Conservation (phyloP, 352 stramenopile genomes). For the Pythium folliculosum region DNA sequence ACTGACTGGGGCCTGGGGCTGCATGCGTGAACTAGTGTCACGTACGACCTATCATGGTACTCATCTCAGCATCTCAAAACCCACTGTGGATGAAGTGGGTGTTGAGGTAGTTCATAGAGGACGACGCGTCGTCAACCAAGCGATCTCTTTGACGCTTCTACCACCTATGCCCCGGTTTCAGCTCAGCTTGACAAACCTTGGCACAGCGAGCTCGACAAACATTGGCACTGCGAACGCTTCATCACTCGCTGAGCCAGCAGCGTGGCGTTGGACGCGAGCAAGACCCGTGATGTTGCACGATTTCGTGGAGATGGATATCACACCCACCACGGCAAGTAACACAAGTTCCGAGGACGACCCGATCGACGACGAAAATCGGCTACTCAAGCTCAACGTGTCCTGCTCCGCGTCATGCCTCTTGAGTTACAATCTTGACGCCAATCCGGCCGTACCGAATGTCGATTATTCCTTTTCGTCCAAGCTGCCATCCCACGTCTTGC, state of each 20-base stretch:
- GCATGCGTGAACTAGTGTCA: background rate
- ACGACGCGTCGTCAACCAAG: background rate
- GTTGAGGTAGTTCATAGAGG: constrained; percentile 10
- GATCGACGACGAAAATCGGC: background rate
- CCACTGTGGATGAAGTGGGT: background rate
- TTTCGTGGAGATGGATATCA: constrained; percentile 1
- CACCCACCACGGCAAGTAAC: background rate
- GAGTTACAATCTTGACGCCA: background rate
- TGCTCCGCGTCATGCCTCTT: constrained; percentile 19
- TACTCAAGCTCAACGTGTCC: constrained; percentile 12
- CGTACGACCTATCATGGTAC: background rate
- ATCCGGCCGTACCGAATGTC: constrained; percentile 4
- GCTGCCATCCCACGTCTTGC: background rate
- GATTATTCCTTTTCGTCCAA: constrained; percentile 4
- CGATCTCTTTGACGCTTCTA: constrained; percentile 1
- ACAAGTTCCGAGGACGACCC: background rate
- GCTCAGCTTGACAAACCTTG: background rate
- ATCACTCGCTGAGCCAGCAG: background rate
- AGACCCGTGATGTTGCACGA: background rate
- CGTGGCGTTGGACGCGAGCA: constrained; percentile 1
- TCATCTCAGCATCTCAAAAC: background rate
- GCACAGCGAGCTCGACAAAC: background rate
- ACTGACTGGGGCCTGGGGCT: constrained; percentile 5
- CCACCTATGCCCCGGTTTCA: constrained; percentile 9
- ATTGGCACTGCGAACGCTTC: background rate